Evolutionary conservation across 352 stramenopile genomes (phyloP), one percentile per base, ranked within the genome.

Genomic region (Phytophthora lateralis): DNA sequence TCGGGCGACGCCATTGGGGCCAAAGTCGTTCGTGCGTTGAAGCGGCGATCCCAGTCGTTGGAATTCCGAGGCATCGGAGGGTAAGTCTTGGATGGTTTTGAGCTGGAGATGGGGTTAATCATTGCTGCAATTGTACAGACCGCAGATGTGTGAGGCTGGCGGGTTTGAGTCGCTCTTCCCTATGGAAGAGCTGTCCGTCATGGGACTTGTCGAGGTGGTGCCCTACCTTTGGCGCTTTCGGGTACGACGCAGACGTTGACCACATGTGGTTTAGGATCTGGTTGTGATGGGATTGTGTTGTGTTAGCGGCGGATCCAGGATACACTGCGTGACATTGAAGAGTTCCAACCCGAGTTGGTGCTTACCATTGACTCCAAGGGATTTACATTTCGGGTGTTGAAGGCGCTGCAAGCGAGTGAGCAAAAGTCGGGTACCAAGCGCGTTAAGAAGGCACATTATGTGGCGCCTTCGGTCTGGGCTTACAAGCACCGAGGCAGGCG

Each of bases 341-440:
- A 48, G 5, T 83, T 69, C 27, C 54, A 73, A 24, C 84, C 84
- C 10, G 74, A 90, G 29, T 49, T 90, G n/a, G 66, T 93, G 32
- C 71, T 93, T 18, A 87, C 84, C 8, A 89, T 93, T 54, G 84
- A 93, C 68, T 91, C 82, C 8, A 93, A 93, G 52, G 84, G 82
- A 37, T 91, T 93, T 59, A 77, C 67, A 8, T 90, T 91, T 55
- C 76, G 82, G 30, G 73, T 91, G 15, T 60, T 89, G 6, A 67
- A 76, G 20, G 64, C 62, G 21, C 52, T 93, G 8, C 63, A 77
- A n/a, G 50, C 24, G 0, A 51, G 49, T 2, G 37, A 60, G 45
- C 24, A 42, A 3, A 60, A 62, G 3, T 27, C 0, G 10, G 45
- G 35, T 49, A 9, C 14, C 3, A 65, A 62, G 15, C 46, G 49